These are phyloP conservation scores for Thraustochytrium sp. DNA, from an alignment of 352 stramenopile genomes.

Conservation along the genomic window DNA sequence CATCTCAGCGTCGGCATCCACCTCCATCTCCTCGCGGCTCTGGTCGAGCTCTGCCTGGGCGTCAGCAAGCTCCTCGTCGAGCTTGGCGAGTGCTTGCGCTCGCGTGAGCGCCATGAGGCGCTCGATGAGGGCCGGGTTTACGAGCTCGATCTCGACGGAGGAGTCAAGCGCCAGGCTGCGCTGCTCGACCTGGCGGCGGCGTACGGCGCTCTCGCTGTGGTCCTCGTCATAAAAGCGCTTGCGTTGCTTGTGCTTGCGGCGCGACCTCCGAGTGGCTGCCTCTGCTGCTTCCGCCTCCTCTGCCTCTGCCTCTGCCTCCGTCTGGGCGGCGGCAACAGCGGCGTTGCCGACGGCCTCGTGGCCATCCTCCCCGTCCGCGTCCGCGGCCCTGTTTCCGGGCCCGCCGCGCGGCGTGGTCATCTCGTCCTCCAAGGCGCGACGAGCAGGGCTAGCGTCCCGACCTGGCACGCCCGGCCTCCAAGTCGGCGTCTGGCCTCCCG, in stretches of 20 bases:
- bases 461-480: no score
- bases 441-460: no score
- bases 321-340: no score
- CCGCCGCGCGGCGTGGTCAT: no score
- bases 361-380: no score
- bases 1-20: background rate
- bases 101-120: background rate
- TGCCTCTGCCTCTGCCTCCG: background rate
- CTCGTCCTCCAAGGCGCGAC: no score
- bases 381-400: no score
- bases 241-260: background rate
- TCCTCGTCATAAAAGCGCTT: slow-evolving; percentile 25
- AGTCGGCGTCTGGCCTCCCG: no score
- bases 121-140: background rate
- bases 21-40: background rate
- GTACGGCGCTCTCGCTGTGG: background rate
- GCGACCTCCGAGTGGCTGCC: background rate
- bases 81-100: background rate
- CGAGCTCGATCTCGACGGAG: background rate
- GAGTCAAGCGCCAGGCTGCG: background rate
- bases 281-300: background rate
- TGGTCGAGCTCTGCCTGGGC: background rate
- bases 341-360: no score
- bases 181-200: background rate
- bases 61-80: background rate